These are phyloP conservation scores for Styphnolobium japonicum DNA, from an alignment of 306 rosid genomes.

Conservation along the genomic window DNA sequence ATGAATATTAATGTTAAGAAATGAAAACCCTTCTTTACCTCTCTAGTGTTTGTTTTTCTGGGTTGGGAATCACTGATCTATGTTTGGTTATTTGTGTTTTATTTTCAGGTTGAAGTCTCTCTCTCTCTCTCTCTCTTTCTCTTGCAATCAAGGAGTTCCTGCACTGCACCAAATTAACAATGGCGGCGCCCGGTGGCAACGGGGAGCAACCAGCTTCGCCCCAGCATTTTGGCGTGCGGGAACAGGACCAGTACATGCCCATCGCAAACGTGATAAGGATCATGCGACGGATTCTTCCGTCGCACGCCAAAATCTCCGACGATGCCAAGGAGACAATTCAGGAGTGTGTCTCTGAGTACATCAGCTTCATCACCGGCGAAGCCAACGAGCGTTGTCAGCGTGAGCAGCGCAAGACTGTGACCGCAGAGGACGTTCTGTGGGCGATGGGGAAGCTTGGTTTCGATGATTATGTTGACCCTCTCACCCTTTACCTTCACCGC, in stretches of 20 bases:
- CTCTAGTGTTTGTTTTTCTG: too few species aligned
- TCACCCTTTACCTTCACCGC: constrained; percentile 46
- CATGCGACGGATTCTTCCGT: constrained; percentile 65
- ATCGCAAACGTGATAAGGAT: constrained; percentile 72
- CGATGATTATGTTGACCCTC: constrained; percentile 58
- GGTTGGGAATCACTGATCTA: too few species aligned
- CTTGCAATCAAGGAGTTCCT: background rate
- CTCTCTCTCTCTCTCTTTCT: background rate
- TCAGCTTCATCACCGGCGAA: constrained; percentile 70
- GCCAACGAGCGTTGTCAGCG: constrained; percentile 70
- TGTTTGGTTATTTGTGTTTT: background rate
- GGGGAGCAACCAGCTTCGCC: too few species aligned
- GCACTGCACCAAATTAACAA: too few species aligned
- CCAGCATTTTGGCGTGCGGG: constrained; percentile 20
- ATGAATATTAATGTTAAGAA: too few species aligned
- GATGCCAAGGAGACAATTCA: constrained; percentile 75
- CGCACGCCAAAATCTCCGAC: constrained; percentile 72
- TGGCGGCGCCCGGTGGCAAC: too few species aligned
- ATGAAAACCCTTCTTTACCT: too few species aligned
- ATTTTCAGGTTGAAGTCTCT: too few species aligned
- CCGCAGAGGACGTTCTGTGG: constrained; percentile 71
- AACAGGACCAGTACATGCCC: constrained; percentile 80
- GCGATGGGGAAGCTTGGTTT: constrained; percentile 71
- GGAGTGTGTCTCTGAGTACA: constrained; percentile 73
- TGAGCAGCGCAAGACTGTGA: constrained; percentile 67